A percentile compares a stretch with the other conserved stretches of the same genome.
phyloP scores from a whole-genome alignment of 345 rosid genomes.

The Hibiscus mutabilis region DNA sequence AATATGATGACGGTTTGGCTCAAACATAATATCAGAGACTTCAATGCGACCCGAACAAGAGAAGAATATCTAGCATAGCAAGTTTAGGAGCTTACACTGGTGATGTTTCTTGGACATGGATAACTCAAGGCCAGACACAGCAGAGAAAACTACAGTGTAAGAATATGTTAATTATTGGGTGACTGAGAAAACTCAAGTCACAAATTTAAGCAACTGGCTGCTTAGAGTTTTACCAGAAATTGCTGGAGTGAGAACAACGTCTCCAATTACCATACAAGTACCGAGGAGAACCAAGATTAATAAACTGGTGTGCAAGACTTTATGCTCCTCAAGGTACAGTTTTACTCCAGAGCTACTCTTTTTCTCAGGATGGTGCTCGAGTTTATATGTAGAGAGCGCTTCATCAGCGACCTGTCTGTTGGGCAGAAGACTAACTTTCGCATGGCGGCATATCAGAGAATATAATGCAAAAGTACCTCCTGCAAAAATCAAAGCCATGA shows the following conservation, averaged over 20 bases:
- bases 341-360: slow-evolving; percentile 57
- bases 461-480: slow-evolving; percentile 98
- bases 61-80: background rate
- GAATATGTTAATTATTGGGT: slow-evolving; percentile 5
- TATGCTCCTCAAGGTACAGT: slow-evolving; percentile 72
- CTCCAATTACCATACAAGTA: slow-evolving; percentile 99
- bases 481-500: slow-evolving; percentile 21
- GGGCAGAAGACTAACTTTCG: slow-evolving; percentile 89
- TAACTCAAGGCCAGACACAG: slow-evolving; percentile 94
- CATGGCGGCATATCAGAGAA: slow-evolving; percentile 86
- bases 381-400: slow-evolving; percentile 90
- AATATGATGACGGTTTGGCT: background rate
- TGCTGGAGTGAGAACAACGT: slow-evolving; percentile 95
- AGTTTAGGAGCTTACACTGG: slow-evolving; percentile 55
- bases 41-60: background rate
- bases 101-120: slow-evolving; percentile 89
- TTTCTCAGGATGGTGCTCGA: slow-evolving; percentile 69
- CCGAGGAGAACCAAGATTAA: slow-evolving; percentile 92
- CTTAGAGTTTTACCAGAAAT: slow-evolving; percentile 61
- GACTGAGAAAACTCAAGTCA: background rate
- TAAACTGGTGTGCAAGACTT: slow-evolving; percentile 79
- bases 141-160: slow-evolving; percentile 68
- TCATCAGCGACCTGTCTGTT: slow-evolving; percentile 89
- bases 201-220: background rate
- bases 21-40: background rate